Evolutionary conservation across 2,329 filamentous ascomycete species (phyloP).

Genomic region (Fusarium sp.): DNA sequence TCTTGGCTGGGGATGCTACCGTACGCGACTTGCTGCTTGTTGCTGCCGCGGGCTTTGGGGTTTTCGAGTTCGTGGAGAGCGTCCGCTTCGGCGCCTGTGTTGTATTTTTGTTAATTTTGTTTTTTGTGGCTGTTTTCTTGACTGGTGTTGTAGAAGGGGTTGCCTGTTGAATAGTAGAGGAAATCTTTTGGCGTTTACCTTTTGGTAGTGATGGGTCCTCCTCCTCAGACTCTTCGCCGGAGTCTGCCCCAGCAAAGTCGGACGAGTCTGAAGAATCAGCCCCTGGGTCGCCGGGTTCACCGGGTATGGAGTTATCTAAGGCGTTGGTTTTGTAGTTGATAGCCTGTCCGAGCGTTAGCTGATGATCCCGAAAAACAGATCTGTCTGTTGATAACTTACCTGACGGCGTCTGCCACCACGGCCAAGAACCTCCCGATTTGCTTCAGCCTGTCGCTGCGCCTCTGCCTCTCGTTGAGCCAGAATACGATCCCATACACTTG

Average conservation of each 20-base stretch:
- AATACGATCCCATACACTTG: constrained; percentile 90
- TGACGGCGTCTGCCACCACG: constrained; percentile 80
- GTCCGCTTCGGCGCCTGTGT: constrained; percentile 50
- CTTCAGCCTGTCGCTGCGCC: constrained; percentile 77
- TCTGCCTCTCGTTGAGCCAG: constrained; percentile 83
- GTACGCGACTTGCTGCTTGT: constrained; percentile 22
- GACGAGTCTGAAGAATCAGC: constrained; percentile 50
- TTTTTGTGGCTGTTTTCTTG: constrained; percentile 42
- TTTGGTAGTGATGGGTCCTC: constrained; percentile 41
- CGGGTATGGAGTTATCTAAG: constrained; percentile 39
- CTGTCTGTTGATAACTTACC: constrained; percentile 41
- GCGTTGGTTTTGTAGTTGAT: constrained; percentile 52
- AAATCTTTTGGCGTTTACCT: constrained; percentile 53
- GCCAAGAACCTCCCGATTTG: constrained; percentile 79
- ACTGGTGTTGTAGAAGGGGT: constrained; percentile 43
- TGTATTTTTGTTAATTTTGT: constrained; percentile 50
- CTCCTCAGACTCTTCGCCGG: constrained; percentile 48
- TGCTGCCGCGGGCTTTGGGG: constrained; percentile 33
- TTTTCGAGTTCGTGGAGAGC: constrained; percentile 26
- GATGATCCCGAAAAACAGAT: neutral
- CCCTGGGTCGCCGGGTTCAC: constrained; percentile 46
- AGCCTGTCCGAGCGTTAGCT: constrained; percentile 45
- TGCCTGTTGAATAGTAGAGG: constrained; percentile 37
- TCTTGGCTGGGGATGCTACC: constrained; percentile 50
- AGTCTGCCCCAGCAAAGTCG: constrained; percentile 50